phyloP scores from a whole-genome alignment of 495 filamentous ascomycete genomes.

The Penicillium crystallinum region DNA sequence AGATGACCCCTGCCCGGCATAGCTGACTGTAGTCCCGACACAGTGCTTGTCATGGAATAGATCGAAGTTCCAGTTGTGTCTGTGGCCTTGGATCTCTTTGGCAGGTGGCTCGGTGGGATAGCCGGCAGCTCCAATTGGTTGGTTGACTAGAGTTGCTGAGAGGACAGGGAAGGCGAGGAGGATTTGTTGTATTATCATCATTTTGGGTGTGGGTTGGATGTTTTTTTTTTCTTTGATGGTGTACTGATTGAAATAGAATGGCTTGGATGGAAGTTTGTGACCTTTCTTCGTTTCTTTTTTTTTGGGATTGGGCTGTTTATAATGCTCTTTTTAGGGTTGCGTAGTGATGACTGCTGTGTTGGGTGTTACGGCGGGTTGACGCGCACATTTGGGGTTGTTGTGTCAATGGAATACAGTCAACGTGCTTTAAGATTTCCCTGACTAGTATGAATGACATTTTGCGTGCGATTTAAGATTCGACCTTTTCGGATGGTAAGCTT shows the following conservation, averaged over 20 bases:
- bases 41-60: slow-evolving; percentile 10
- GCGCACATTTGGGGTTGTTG: background rate
- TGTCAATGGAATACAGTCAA: background rate
- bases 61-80: slow-evolving; percentile 9
- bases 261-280: too few relatives aligned
- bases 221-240: too few relatives aligned
- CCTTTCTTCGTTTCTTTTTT: background rate
- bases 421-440: background rate
- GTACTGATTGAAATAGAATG: background rate
- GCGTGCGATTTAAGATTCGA: background rate
- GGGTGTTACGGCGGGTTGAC: background rate
- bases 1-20: slow-evolving; percentile 4
- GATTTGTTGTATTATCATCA: background rate
- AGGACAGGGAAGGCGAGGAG: background rate
- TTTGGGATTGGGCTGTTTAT: background rate
- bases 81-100: background rate
- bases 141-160: background rate
- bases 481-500: too few relatives aligned
- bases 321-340: background rate
- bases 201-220: background rate
- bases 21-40: background rate
- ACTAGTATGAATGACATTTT: background rate
- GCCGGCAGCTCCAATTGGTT: background rate
- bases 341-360: background rate
- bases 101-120: background rate